Base-by-base conservation (phyloP, 495 filamentous ascomycete genomes). In the Chlorociboria aeruginascens region DNA sequence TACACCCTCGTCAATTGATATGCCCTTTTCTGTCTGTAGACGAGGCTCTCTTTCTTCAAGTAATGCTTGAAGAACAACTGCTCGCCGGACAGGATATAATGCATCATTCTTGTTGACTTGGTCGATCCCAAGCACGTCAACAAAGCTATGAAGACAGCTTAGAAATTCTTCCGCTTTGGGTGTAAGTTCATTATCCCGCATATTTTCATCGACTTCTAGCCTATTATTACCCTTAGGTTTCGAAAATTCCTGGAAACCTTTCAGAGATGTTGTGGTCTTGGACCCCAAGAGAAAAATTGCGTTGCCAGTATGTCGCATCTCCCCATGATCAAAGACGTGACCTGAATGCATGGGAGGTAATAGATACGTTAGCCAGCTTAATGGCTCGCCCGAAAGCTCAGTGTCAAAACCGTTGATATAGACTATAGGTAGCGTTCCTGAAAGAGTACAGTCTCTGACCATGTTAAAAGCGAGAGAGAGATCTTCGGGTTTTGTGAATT, bases 41-140 rank as follows among this genome's bases (percentile, higher is more conserved):
- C 36, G 25, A 17, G 30, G 30, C 16, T 45, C 43, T 25, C 43
- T 45, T 13, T 32, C 32, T 35, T 45, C 43, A 25, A 45, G 43
- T 10, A 45, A 36, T 10, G 43, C 31, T 14, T 32, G 43, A 14
- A 45, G 43, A 34, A 45, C 14, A 34, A 45, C 31, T 4, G 43
- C 43, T 16, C 43, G 43, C 6, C 43, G 43, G 29, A 45, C 32
- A 14, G 43, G 43, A 36, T 45, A 45, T 25, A 32, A 16, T 14
- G 12, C 14, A 36, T 45, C 43, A n/a, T n/a, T 14, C n/a, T 6
- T 10, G 14, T 45, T 16, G 43, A 45, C 43, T 6, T 25, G 32
- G 31, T 45, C 43, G 8, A 25, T 14, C 7, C 43, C 43, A 8
- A 45, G n/a, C 13, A 45, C 25, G 17, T 45, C 32, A 45, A 45